Percentiles rank a stretch among this genome's conserved stretches.
These are phyloP conservation scores for Hanseniaspora uvarum DNA, from an alignment of 1,139 yeast species.

Conservation along the genomic window DNA sequence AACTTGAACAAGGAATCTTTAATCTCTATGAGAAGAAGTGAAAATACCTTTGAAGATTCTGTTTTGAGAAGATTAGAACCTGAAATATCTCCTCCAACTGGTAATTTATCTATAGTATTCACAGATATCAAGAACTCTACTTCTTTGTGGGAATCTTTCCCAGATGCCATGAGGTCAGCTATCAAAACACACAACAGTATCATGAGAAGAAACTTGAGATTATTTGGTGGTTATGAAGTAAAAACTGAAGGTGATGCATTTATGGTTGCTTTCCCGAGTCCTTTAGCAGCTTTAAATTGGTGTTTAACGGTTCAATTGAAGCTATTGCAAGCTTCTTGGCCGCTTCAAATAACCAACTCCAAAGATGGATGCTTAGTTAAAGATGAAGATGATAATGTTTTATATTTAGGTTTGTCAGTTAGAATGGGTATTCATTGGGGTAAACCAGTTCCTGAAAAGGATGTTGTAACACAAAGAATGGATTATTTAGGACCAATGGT, in stretches of 20 bases:
- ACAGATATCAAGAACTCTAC: slow-evolving; percentile 96
- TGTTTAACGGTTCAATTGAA: slow-evolving; percentile 87
- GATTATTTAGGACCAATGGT: slow-evolving; percentile 99
- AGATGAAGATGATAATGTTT: slow-evolving; percentile 51
- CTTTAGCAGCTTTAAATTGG: slow-evolving; percentile 85
- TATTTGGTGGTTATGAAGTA: slow-evolving; percentile 94
- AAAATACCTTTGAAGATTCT: slow-evolving; percentile 53
- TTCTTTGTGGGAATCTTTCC: slow-evolving; percentile 81
- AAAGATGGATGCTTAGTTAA: slow-evolving; percentile 75
- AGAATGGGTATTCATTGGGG: slow-evolving; percentile 99
- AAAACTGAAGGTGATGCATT: slow-evolving; percentile 99
- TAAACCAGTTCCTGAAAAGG: slow-evolving; percentile 88
- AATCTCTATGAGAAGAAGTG: slow-evolving; percentile 35
- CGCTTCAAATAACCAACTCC: slow-evolving; percentile 76
- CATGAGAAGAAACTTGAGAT: slow-evolving; percentile 86
- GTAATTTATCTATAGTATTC: slow-evolving; percentile 87
- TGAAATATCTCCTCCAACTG: slow-evolving; percentile 91
- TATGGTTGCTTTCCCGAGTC: slow-evolving; percentile 95
- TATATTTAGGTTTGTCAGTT: slow-evolving; percentile 83
- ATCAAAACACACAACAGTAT: slow-evolving; percentile 85
- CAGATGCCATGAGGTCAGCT: slow-evolving; percentile 93
- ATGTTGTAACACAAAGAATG: slow-evolving; percentile 91
- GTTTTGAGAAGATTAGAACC: slow-evolving; percentile 74
- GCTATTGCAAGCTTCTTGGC: slow-evolving; percentile 84
- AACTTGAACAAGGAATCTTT: slow-evolving; percentile 32